Percentiles rank a stretch among this genome's conserved stretches.
phyloP scores from a whole-genome alignment of 1,139 yeast species.

The Kodamaea alishanica region DNA sequence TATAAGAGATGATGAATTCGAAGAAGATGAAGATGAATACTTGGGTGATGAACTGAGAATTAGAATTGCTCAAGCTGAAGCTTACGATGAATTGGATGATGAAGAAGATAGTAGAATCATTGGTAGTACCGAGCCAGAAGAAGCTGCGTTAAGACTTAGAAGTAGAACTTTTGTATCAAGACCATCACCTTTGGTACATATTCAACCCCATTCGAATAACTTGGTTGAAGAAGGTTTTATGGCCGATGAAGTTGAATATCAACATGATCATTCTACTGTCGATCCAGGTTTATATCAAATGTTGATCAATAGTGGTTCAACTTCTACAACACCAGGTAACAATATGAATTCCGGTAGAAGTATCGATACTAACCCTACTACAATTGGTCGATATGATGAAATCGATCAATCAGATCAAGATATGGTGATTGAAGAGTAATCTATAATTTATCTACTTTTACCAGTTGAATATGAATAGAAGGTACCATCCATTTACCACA shows the following conservation, averaged over 20 bases:
- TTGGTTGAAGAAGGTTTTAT: conserved; percentile 37
- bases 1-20: conserved; percentile 15
- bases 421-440: conserved; percentile 47
- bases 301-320: conserved; percentile 20
- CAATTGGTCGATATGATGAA: conserved; percentile 17
- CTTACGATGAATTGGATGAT: conserved; percentile 14
- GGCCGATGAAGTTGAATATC: conserved; percentile 60
- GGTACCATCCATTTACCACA: conserved; percentile 98
- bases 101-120: conserved; percentile 11
- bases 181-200: conserved; percentile 4
- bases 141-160: conserved; percentile 6
- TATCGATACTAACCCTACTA: conserved; percentile 19
- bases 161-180: conserved; percentile 3
- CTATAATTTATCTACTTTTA: conserved; percentile 69
- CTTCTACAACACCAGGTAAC: conserved; percentile 13
- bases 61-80: conserved; percentile 10
- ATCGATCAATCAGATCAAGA: conserved; percentile 40
- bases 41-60: conserved; percentile 6
- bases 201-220: conserved; percentile 9
- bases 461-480: conserved; percentile 75
- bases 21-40: conserved; percentile 13
- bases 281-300: conserved; percentile 13
- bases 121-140: conserved; percentile 9
- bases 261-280: conserved; percentile 42
- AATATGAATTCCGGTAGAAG: conserved; percentile 18